phyloP scores from a whole-genome alignment of 345 rosid species.

The Excoecaria agallocha region DNA sequence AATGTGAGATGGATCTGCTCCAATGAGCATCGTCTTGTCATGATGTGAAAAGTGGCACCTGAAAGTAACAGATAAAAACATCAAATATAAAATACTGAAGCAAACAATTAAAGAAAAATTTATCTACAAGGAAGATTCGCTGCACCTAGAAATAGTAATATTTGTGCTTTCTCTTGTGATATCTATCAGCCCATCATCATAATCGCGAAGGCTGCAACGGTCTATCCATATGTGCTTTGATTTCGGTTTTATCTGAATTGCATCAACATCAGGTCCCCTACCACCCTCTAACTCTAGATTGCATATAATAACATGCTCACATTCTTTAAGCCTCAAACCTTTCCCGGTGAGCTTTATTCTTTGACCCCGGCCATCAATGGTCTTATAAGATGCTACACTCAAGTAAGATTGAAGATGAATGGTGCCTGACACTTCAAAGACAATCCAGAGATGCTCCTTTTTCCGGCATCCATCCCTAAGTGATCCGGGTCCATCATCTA shows the following conservation, averaged over 20 bases:
- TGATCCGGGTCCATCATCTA: constrained; percentile 93
- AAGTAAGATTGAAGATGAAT: constrained; percentile 61
- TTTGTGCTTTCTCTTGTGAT: constrained; percentile 93
- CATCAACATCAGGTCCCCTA: constrained; percentile 82
- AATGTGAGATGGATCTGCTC: too few relatives aligned
- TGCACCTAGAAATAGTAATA: constrained; percentile 79
- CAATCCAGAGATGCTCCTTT: constrained; percentile 89
- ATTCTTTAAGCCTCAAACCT: constrained; percentile 83
- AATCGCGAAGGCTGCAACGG: constrained; percentile 84
- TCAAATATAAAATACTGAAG: background rate
- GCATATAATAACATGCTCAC: constrained; percentile 80
- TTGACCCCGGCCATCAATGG: constrained; percentile 92
- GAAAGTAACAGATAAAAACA: constrained; percentile 15
- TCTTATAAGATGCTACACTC: constrained; percentile 78
- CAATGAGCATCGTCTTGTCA: too few relatives aligned
- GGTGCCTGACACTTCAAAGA: constrained; percentile 75
- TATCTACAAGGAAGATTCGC: background rate
- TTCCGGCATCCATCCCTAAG: constrained; percentile 69
- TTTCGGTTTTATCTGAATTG: constrained; percentile 90
- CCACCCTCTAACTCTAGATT: constrained; percentile 90
- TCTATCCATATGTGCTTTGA: constrained; percentile 89
- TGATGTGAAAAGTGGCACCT: too few relatives aligned
- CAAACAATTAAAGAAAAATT: background rate
- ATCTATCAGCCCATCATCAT: constrained; percentile 88
- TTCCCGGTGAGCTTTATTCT: constrained; percentile 78